Percentiles rank a stretch among this genome's conserved stretches.
phyloP scores from a whole-genome alignment of 1,284 basidiomycete genomes.

The Leccinum pallidistipes region DNA sequence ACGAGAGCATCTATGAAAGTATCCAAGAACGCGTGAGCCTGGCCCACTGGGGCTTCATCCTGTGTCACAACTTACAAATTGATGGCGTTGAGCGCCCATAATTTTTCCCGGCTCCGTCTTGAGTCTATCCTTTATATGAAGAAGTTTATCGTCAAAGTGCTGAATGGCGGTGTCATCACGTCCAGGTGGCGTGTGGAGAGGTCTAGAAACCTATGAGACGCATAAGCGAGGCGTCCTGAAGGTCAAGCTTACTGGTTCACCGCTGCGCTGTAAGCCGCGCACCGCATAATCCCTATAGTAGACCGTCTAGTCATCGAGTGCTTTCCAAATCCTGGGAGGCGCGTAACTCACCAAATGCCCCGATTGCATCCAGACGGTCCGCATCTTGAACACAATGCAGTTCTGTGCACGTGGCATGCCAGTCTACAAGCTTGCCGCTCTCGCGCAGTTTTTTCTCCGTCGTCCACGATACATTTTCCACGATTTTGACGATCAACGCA shows the following conservation, averaged over 20 bases:
- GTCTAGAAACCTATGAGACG: slow-evolving; percentile 38
- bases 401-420: slow-evolving; percentile 79
- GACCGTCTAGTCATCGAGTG: background rate
- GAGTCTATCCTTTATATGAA: slow-evolving; percentile 72
- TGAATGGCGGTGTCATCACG: slow-evolving; percentile 67
- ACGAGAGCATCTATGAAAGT: slow-evolving; percentile 51
- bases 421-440: slow-evolving; percentile 56
- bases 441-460: slow-evolving; percentile 75
- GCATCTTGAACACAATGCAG: slow-evolving; percentile 93
- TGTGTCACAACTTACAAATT: slow-evolving; percentile 54
- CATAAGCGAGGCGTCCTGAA: slow-evolving; percentile 3
- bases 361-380: slow-evolving; percentile 90
- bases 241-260: slow-evolving; percentile 53
- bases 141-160: slow-evolving; percentile 88
- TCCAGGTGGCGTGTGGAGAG: slow-evolving; percentile 62
- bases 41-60: background rate
- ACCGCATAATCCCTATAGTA: slow-evolving; percentile 74
- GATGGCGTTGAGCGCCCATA: slow-evolving; percentile 74
- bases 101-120: slow-evolving; percentile 73
- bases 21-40: slow-evolving; percentile 1
- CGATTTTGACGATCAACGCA: slow-evolving; percentile 54
- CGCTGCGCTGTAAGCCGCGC: slow-evolving; percentile 77
- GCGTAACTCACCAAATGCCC: slow-evolving; percentile 71
- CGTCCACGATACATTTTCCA: slow-evolving; percentile 85
- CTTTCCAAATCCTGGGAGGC: background rate